Conservation (phyloP, 1,139 yeast genomes). For the Protomyces lactucae-debilis region DNA sequence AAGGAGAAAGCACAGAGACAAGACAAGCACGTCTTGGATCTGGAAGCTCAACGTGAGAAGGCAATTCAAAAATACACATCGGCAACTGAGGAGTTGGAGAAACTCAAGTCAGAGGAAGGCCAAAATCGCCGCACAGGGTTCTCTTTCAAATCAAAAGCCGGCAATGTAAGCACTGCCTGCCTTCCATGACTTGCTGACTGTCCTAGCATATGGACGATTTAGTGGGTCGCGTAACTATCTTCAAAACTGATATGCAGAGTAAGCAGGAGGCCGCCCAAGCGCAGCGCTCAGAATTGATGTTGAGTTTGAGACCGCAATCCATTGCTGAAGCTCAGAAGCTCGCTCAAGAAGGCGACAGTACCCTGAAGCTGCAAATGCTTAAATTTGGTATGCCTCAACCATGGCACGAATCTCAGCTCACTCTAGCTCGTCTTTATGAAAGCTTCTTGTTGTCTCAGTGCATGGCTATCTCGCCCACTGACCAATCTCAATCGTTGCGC, state of each 20-base stretch:
- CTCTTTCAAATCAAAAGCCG: background rate
- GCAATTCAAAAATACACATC: background rate
- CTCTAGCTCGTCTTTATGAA: background rate
- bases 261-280: background rate
- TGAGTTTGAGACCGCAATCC: background rate
- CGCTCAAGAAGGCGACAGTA: background rate
- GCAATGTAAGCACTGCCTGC: background rate
- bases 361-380: background rate
- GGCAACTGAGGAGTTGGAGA: background rate
- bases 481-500: background rate
- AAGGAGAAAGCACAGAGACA: background rate
- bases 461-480: background rate
- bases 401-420: background rate
- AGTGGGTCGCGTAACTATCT: background rate
- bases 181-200: background rate
- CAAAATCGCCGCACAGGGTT: background rate
- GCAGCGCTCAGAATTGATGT: background rate
- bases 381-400: background rate
- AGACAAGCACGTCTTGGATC: background rate
- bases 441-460: background rate
- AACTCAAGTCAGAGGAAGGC: background rate
- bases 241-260: background rate
- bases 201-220: background rate
- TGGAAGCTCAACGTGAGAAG: background rate
- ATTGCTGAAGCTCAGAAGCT: background rate